Evolutionary conservation across 2,329 filamentous ascomycete species (phyloP).

Genomic region (Shiraia sp.): DNA sequence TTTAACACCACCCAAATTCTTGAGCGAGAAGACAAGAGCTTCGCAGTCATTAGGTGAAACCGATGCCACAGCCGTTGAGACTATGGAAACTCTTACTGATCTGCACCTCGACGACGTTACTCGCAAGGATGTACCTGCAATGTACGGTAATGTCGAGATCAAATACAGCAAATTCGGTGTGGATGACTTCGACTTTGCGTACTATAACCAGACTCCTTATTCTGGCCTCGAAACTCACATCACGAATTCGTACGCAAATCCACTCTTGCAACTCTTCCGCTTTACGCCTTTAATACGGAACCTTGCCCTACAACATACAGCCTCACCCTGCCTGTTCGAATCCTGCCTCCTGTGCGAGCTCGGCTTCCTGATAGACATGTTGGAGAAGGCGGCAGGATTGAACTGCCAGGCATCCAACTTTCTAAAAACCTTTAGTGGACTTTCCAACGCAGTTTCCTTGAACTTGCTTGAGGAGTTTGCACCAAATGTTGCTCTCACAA

Average conservation of each 20-base stretch:
- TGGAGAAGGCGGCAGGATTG: conserved; percentile 90
- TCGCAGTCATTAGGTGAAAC: conserved; percentile 38
- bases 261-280: conserved; percentile 85
- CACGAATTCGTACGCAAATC: conserved; percentile 93
- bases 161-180: conserved; percentile 99
- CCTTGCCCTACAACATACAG: conserved; percentile 83
- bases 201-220: conserved; percentile 90
- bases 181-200: conserved; percentile 98
- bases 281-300: conserved; percentile 90
- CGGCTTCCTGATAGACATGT: conserved; percentile 96
- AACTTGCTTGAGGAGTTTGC: conserved; percentile 84
- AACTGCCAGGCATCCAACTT: conserved; percentile 97
- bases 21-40: conserved; percentile 89
- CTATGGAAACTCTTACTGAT: conserved; percentile 69
- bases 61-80: conserved; percentile 48
- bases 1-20: conserved; percentile 81
- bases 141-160: conserved; percentile 94
- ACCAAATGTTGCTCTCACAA: conserved; percentile 71
- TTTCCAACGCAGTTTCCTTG: conserved; percentile 74
- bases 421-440: conserved; percentile 82
- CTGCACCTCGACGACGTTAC: conserved; percentile 71
- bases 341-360: conserved; percentile 90
- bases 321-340: conserved; percentile 80
- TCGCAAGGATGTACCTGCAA: conserved; percentile 79
- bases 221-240: conserved; percentile 97